Conservation (phyloP, 148 eudicot species). For the Silene uniflora region DNA sequence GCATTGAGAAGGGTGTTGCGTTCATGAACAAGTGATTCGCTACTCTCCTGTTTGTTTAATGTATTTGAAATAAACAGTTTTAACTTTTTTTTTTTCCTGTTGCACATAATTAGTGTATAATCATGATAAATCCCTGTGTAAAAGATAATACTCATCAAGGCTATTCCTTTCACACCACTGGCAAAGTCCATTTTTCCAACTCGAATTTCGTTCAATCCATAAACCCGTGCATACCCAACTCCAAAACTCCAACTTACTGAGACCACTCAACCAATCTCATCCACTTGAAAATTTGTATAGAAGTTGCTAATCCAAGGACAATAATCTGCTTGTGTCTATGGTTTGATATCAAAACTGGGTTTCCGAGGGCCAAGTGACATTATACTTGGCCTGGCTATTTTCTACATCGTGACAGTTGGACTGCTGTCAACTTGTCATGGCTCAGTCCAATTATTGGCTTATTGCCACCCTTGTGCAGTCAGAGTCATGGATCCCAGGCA, state of each 20-base stretch:
- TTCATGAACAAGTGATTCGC: constrained; percentile 57
- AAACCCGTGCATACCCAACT: too few species aligned
- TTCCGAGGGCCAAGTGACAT: too few species aligned
- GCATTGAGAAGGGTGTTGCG: constrained; percentile 81
- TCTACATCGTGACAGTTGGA: background rate
- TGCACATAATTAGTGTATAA: constrained; percentile 6
- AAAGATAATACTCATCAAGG: background rate
- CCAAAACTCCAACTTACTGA: too few species aligned
- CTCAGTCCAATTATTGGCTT: background rate
- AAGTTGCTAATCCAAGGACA: background rate
- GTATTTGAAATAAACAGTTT: constrained; percentile 8
- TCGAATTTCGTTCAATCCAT: too few species aligned
- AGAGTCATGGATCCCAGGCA: background rate
- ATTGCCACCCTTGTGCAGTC: too few species aligned
- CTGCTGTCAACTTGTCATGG: background rate
- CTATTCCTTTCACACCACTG: too few species aligned
- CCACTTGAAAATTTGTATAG: too few species aligned
- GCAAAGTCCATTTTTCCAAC: too few species aligned
- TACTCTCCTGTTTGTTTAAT: constrained; percentile 9
- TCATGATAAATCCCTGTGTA: background rate
- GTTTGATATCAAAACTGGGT: constrained; percentile 4
- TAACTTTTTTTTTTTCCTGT: background rate
- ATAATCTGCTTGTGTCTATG: background rate
- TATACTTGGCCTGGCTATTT: too few species aligned
- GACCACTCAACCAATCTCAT: too few species aligned